phyloP scores from a whole-genome alignment of 352 stramenopile species.

The Globisporangium abappressorium region DNA sequence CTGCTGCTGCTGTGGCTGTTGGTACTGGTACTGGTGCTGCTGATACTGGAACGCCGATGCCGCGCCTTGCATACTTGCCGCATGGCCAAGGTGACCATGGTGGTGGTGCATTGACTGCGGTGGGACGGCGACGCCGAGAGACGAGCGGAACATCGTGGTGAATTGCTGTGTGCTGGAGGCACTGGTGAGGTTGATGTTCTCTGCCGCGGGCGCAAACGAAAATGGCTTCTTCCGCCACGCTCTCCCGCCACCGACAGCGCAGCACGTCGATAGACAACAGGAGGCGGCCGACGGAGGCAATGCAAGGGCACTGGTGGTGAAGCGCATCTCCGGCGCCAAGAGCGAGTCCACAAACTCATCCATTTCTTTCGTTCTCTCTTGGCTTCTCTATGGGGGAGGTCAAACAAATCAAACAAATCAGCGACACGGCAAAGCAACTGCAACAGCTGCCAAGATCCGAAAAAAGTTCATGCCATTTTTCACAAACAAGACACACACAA shows the following conservation, averaged over 20 bases:
- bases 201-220: constrained; percentile 17
- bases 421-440: constrained; percentile 9
- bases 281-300: background rate
- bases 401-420: background rate
- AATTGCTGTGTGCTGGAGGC: background rate
- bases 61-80: background rate
- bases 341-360: constrained; percentile 14
- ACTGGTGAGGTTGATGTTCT: background rate
- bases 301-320: background rate
- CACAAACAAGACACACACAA: background rate
- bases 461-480: constrained; percentile 11
- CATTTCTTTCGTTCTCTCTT: background rate
- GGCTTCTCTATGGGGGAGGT: background rate
- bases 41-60: background rate
- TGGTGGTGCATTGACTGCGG: background rate
- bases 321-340: constrained; percentile 9
- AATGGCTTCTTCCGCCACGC: constrained; percentile 4
- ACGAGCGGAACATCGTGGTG: constrained; percentile 15
- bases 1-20: background rate
- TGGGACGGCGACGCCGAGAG: constrained; percentile 4
- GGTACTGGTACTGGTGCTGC: constrained; percentile 7
- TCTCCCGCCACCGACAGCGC: constrained; percentile 6
- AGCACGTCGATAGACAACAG: background rate
- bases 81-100: constrained; percentile 1
- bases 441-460: constrained; percentile 9